phyloP scores from a whole-genome alignment of 2,329 filamentous ascomycete species.

The Xylariales sp. region DNA sequence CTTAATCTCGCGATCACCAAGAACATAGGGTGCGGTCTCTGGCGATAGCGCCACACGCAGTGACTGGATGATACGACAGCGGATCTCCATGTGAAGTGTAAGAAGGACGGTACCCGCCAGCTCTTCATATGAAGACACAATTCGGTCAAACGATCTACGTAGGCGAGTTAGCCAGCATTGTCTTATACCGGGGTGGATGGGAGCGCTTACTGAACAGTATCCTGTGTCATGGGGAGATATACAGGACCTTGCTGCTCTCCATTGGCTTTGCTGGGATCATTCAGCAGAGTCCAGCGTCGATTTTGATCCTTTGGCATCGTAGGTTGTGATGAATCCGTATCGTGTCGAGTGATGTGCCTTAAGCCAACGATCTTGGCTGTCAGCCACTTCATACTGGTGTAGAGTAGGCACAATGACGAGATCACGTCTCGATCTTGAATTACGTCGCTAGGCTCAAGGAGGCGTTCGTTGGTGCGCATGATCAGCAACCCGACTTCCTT shows the following conservation, averaged over 20 bases:
- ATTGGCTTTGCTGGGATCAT: constrained; percentile 67
- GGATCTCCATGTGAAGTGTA: constrained; percentile 88
- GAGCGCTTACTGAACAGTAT: constrained; percentile 78
- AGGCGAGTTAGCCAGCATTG: constrained; percentile 28
- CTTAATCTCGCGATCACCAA: constrained; percentile 76
- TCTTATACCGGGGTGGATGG: background rate
- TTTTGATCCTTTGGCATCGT: constrained; percentile 67
- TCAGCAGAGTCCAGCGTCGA: constrained; percentile 85
- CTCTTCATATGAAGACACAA: constrained; percentile 83
- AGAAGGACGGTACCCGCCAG: constrained; percentile 83
- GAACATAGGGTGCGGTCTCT: constrained; percentile 69
- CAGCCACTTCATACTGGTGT: constrained; percentile 99
- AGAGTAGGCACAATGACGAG: constrained; percentile 84
- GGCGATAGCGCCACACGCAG: constrained; percentile 73
- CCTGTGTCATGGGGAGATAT: constrained; percentile 87
- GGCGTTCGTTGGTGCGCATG: constrained; percentile 66
- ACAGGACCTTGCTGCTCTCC: constrained; percentile 73
- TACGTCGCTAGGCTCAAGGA: constrained; percentile 81
- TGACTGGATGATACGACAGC: constrained; percentile 86
- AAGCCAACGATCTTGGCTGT: constrained; percentile 83
- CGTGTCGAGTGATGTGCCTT: constrained; percentile 81
- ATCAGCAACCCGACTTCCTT: constrained; percentile 71
- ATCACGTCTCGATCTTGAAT: constrained; percentile 91
- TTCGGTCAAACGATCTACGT: constrained; percentile 82
- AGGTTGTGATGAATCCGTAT: constrained; percentile 72